Evolutionary conservation across 2,329 filamentous ascomycete species (phyloP).

Genomic region (Pezicula radicicola): DNA sequence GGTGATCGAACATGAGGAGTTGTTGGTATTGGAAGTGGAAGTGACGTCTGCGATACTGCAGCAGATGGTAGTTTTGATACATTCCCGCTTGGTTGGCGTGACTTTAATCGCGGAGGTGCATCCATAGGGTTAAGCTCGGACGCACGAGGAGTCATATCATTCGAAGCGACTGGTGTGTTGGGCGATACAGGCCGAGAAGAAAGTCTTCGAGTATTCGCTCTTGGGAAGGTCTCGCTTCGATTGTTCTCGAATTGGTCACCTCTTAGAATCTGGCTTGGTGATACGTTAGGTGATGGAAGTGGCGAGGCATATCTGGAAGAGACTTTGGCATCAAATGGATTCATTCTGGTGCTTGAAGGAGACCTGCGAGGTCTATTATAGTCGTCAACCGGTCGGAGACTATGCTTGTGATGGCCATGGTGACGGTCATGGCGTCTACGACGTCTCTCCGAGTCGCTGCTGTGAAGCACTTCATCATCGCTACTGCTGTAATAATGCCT

Average conservation of each 20-base stretch:
- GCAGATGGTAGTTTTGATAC: constrained; percentile 7
- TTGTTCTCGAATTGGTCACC: constrained; percentile 17
- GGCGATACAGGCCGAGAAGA: constrained; percentile 19
- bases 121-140: constrained; percentile 21
- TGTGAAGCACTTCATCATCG: constrained; percentile 24
- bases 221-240: constrained; percentile 22
- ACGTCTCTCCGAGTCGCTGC: constrained; percentile 20
- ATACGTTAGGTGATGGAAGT: constrained; percentile 25
- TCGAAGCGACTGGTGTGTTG: constrained; percentile 14
- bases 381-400: constrained; percentile 13
- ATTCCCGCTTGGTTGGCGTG: constrained; percentile 15
- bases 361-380: constrained; percentile 13
- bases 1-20: constrained; percentile 13
- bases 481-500: constrained; percentile 21
- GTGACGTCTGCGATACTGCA: constrained; percentile 2
- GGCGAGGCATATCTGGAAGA: constrained; percentile 17
- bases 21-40: constrained; percentile 22
- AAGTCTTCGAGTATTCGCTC: constrained; percentile 5
- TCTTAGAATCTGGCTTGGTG: constrained; percentile 20
- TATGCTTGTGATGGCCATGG: constrained; percentile 6
- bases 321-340: constrained; percentile 15
- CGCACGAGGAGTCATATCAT: constrained; percentile 12
- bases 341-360: constrained; percentile 21
- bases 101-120: constrained; percentile 9
- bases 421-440: constrained; percentile 8